These are phyloP conservation scores for Boletus patriciae DNA, from an alignment of 768 basidiomycete species.

Conservation along the genomic window DNA sequence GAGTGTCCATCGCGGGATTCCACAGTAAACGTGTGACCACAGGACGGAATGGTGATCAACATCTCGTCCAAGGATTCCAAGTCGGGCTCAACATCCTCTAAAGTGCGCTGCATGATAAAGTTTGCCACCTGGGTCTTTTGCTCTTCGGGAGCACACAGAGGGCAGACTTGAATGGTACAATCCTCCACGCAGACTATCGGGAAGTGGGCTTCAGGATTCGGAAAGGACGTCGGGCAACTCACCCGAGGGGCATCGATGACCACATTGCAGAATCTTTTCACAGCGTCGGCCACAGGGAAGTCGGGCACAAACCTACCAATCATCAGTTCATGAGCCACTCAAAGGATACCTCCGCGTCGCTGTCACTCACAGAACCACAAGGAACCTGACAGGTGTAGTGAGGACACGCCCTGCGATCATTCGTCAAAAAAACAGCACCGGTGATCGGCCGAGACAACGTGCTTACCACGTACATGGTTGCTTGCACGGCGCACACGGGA, in stretches of 20 bases:
- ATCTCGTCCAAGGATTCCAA: constrained; percentile 45
- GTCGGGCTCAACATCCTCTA: constrained; percentile 49
- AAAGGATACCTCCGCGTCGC: not conserved
- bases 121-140: constrained; percentile 52
- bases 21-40: constrained; percentile 66
- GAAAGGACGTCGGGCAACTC: constrained; percentile 5
- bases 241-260: constrained; percentile 71
- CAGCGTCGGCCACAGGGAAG: constrained; percentile 65
- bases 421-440: constrained; percentile 1
- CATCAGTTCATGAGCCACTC: not conserved
- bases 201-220: not conserved
- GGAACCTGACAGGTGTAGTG: constrained; percentile 59
- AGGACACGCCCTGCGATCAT: constrained; percentile 45
- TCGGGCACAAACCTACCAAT: constrained; percentile 56
- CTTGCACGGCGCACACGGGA: constrained; percentile 60
- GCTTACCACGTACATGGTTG: constrained; percentile 57
- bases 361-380: constrained; percentile 61
- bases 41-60: constrained; percentile 59
- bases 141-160: constrained; percentile 44
- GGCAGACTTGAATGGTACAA: constrained; percentile 56
- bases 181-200: constrained; percentile 64
- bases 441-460: not conserved
- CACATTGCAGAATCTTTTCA: constrained; percentile 48
- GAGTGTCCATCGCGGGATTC: constrained; percentile 66
- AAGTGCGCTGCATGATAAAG: constrained; percentile 50